Base-by-base conservation (phyloP, 345 rosid species). In the Camelina hispida region DNA sequence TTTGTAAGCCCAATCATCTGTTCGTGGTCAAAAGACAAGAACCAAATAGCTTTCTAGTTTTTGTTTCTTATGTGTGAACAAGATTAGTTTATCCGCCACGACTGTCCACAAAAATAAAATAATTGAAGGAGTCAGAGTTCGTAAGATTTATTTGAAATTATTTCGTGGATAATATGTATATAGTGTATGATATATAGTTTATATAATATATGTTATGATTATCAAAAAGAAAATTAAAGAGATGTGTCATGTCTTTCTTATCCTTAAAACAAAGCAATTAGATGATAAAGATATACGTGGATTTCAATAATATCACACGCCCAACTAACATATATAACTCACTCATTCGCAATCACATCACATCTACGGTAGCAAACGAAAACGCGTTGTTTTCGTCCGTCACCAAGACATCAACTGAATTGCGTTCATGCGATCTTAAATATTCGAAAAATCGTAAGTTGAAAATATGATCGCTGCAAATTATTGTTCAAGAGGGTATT, bases 221-320 rank as follows among this genome's bases (percentile, higher is more conserved):
- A 75, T 13, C 28, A 67, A 40, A 59, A 40, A 50, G 28, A 66
- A 74, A 66, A 56, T 42, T 65, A 66, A 23, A 47, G 50, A 66
- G 63, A 47, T 48, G 22, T 12, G 60, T 66, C 46, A 14, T 15
- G 17, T 68, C 32, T 67, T 28, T 59, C 78, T 75, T 59, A 75
- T 75, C 78, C 73, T 74, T 74, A 28, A 74, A 53, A 61, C 38
- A 20, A 60, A 51, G 48, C 25, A 68, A 68, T 37, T 48, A 58
- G 78, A 50, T 66, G 44, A 75, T 75, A 75, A 69, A 34, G 58
- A 53, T 30, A 35, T 69, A 69, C 70, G 66, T 76, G 75, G 57
- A 38, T 17, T 58, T 57, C 51, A 47, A 58, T 58, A 66, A 74
- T 69, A 54, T 32, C 79, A 62, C 70, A 69, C 74, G 74, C 43